phyloP scores from a whole-genome alignment of 2,329 filamentous ascomycete species.

The Phialophora verrucosa region DNA sequence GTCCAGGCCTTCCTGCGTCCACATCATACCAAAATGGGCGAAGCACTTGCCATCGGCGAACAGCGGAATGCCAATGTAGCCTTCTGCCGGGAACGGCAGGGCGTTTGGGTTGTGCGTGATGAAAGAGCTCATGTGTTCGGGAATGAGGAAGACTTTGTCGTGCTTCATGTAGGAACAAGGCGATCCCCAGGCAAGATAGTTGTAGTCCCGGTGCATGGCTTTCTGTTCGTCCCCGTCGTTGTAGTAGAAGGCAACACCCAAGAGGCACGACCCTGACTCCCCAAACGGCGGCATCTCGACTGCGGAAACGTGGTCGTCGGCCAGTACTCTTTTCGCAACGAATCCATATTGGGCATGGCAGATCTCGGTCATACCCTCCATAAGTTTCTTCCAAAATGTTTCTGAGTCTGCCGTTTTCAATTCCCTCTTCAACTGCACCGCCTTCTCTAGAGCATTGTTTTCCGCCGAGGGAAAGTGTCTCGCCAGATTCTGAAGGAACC shows the following conservation, averaged over 20 bases:
- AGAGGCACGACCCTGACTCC: constrained; percentile 66
- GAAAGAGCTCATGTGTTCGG: constrained; percentile 65
- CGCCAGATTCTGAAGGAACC: constrained; percentile 49
- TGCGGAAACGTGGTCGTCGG: constrained; percentile 63
- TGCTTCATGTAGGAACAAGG: constrained; percentile 73
- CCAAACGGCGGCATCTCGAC: constrained; percentile 67
- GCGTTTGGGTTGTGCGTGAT: constrained; percentile 66
- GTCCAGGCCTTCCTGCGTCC: constrained; percentile 66
- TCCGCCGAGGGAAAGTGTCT: constrained; percentile 56
- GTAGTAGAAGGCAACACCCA: constrained; percentile 70
- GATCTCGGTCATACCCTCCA: constrained; percentile 68
- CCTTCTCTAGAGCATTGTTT: constrained; percentile 64
- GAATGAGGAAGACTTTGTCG: constrained; percentile 72
- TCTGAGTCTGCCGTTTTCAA: constrained; percentile 61
- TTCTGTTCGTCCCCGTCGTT: constrained; percentile 63
- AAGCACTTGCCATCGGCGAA: constrained; percentile 70
- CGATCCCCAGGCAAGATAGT: constrained; percentile 68
- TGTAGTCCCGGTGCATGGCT: constrained; percentile 64
- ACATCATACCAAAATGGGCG: constrained; percentile 74
- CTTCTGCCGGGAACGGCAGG: constrained; percentile 66
- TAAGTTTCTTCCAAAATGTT: constrained; percentile 68
- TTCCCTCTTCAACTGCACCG: constrained; percentile 64
- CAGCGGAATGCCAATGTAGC: constrained; percentile 70
- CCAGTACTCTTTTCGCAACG: constrained; percentile 67
- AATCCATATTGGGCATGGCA: constrained; percentile 71